A percentile compares a stretch with the other conserved stretches of the same genome.
phyloP scores from a whole-genome alignment of 139 green algal genomes.

The Chlorella sp. region DNA sequence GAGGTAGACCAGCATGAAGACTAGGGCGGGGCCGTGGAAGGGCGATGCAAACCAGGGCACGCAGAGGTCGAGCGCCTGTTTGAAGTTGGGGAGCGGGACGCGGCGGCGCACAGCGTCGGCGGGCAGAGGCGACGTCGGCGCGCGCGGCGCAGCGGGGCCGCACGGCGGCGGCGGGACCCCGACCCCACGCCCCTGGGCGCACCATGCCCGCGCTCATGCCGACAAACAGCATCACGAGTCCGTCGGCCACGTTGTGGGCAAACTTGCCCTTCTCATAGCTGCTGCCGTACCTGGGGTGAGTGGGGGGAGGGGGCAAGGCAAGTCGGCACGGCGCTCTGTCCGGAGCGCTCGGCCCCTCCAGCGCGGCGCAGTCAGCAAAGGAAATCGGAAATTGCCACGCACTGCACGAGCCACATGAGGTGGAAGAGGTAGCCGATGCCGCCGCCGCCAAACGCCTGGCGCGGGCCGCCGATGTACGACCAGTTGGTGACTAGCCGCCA shows the following conservation, averaged over 20 bases:
- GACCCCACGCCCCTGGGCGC: no score
- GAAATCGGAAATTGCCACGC: no score
- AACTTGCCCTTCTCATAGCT: conserved; percentile 55
- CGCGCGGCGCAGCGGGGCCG: no score
- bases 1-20: conserved; percentile 80
- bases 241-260: conserved; percentile 41
- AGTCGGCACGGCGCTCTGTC: no score
- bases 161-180: no score
- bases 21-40: conserved; percentile 53
- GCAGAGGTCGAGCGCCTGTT: conserved; percentile 26
- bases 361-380: no score
- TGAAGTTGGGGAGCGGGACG: neutral
- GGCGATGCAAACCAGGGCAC: conserved; percentile 52
- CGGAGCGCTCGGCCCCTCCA: no score
- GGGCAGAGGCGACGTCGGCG: no score
- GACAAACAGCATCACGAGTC: conserved; percentile 20
- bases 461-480: conserved; percentile 50
- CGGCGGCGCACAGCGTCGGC: no score
- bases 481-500: conserved; percentile 64
- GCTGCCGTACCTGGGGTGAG: conserved; percentile 42
- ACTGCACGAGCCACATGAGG: conserved; percentile 60
- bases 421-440: conserved; percentile 45
- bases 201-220: conserved; percentile 23
- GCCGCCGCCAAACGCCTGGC: no score
- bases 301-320: no score